Evolutionary conservation across 257 asterid species (phyloP).

Genomic region (Scutellaria baicalensis): DNA sequence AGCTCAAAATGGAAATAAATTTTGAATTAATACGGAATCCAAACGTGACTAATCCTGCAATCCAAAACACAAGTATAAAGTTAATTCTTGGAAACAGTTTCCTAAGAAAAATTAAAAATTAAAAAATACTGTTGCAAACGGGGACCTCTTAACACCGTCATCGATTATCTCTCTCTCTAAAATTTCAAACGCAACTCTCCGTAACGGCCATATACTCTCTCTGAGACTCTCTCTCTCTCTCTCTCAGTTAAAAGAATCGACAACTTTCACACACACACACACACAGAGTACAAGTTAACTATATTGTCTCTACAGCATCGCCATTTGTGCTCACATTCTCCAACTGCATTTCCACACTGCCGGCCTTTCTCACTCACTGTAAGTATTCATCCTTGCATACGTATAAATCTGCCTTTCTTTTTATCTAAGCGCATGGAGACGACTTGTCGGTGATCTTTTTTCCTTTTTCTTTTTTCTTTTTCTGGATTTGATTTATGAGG

Average conservation of each 20-base stretch:
- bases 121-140: constrained; percentile 10
- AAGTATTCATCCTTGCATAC: constrained; percentile 14
- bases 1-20: too few species aligned
- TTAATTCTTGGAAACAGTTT: too few species aligned
- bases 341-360: constrained; percentile 33
- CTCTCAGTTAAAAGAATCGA: constrained; percentile 6
- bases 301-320: constrained; percentile 27
- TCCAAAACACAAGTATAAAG: too few species aligned
- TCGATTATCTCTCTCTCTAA: neutral
- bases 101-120: neutral
- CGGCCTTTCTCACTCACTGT: constrained; percentile 32
- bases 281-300: constrained; percentile 22
- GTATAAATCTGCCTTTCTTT: neutral
- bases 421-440: too few species aligned
- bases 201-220: constrained; percentile 46
- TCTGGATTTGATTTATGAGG: constrained; percentile 4
- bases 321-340: constrained; percentile 25
- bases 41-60: too few species aligned
- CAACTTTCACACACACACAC: constrained; percentile 20
- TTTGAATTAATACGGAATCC: too few species aligned
- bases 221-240: constrained; percentile 8
- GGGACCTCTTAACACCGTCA: constrained; percentile 27
- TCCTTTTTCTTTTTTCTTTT: neutral
- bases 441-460: constrained; percentile 6
- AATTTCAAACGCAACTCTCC: constrained; percentile 36